A percentile compares a stretch with the other conserved stretches of the same genome.
These are phyloP conservation scores for Penicillium dipodomyicola DNA, from an alignment of 495 filamentous ascomycete species.

Conservation along the genomic window DNA sequence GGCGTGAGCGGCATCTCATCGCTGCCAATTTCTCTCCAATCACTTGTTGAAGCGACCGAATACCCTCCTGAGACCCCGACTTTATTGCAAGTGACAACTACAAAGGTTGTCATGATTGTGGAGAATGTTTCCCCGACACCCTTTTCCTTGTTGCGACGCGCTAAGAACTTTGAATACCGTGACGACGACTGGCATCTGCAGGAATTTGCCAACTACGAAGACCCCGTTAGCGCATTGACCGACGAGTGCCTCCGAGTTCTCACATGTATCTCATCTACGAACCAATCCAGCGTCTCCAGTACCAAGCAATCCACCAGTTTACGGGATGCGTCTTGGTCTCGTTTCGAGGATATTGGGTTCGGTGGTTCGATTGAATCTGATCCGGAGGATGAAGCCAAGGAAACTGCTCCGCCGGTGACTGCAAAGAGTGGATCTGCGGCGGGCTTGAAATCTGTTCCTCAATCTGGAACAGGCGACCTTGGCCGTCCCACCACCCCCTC, in stretches of 20 bases:
- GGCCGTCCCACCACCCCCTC: slow-evolving; percentile 92
- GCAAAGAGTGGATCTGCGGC: slow-evolving; percentile 30
- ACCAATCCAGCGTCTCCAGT: slow-evolving; percentile 71
- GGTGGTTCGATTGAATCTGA: slow-evolving; percentile 69
- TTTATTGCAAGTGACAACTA: slow-evolving; percentile 74
- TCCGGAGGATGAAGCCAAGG: slow-evolving; percentile 54
- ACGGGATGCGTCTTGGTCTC: slow-evolving; percentile 88
- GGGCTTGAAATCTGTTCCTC: slow-evolving; percentile 57
- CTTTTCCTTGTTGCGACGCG: slow-evolving; percentile 84
- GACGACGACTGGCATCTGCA: slow-evolving; percentile 81
- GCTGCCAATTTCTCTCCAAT: slow-evolving; percentile 85
- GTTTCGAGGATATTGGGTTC: slow-evolving; percentile 95
- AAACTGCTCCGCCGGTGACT: slow-evolving; percentile 37
- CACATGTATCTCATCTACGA: slow-evolving; percentile 80
- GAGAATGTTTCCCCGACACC: slow-evolving; percentile 94
- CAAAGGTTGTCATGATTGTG: slow-evolving; percentile 94
- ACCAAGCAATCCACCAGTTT: slow-evolving; percentile 67
- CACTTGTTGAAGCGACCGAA: slow-evolving; percentile 86
- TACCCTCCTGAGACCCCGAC: slow-evolving; percentile 83
- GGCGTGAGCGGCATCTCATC: slow-evolving; percentile 73
- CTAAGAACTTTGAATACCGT: slow-evolving; percentile 92
- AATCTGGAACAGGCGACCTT: slow-evolving; percentile 58
- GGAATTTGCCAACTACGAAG: slow-evolving; percentile 82
- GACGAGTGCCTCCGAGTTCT: slow-evolving; percentile 92
- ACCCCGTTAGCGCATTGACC: slow-evolving; percentile 82